A percentile compares a stretch with the other conserved stretches of the same genome.
Conservation (phyloP, 129 eudicot genomes). For the Heracleum sosnowskyi region DNA sequence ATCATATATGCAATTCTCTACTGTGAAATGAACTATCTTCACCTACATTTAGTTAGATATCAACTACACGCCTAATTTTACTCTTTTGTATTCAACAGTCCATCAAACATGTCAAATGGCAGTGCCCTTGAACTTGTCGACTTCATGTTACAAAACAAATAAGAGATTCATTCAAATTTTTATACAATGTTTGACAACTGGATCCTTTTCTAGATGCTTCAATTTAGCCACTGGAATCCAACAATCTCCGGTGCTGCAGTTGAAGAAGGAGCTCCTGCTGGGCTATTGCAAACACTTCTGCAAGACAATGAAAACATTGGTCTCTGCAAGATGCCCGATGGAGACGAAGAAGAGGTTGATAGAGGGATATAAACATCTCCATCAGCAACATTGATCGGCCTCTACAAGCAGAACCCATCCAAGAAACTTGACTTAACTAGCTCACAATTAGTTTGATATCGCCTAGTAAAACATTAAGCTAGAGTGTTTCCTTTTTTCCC, state of each 20-base stretch:
- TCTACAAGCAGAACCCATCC: constrained; percentile 20
- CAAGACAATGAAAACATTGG: constrained; percentile 39
- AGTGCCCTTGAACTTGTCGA: no score
- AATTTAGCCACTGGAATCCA: constrained; percentile 33
- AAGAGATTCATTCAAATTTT: no score
- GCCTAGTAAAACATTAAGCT: no score
- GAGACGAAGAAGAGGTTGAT: constrained; percentile 44
- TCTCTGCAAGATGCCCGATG: constrained; percentile 46
- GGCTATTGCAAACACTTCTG: constrained; percentile 47
- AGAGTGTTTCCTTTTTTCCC: no score
- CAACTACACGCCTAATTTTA: no score
- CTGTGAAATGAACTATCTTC: no score
- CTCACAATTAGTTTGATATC: not conserved
- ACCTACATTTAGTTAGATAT: no score
- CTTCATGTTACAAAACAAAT: no score
- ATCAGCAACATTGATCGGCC: constrained; percentile 30
- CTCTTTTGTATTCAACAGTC: no score
- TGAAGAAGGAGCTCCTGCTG: constrained; percentile 19
- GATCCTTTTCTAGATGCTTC: not conserved
- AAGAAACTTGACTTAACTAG: constrained; percentile 26
- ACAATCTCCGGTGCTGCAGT: constrained; percentile 23
- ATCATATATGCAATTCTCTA: no score
- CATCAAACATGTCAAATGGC: no score
- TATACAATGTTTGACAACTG: no score
- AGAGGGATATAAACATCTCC: constrained; percentile 21